A percentile compares a stretch with the other conserved stretches of the same genome.
Conservation (phyloP, 2,329 filamentous ascomycete genomes). For the Hysterium pulicare region DNA sequence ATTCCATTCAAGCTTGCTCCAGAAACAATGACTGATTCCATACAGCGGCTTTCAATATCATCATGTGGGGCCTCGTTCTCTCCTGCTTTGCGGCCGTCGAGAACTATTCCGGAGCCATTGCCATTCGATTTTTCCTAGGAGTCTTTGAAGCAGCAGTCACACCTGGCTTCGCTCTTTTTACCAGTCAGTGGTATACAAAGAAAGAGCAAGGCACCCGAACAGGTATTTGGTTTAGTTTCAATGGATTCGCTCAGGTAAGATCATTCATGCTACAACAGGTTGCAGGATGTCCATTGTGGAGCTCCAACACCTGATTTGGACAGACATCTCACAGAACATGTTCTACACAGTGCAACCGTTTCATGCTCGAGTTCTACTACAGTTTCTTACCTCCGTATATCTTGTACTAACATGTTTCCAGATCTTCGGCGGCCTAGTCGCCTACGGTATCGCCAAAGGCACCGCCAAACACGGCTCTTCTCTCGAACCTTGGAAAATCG, state of each 20-base stretch:
- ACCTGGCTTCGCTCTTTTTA: constrained; percentile 66
- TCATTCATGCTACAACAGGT: too few species aligned
- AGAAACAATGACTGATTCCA: constrained; percentile 4
- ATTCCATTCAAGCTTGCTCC: neutral
- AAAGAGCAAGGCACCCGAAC: constrained; percentile 62
- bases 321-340: too few species aligned
- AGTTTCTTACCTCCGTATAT: neutral
- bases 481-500: constrained; percentile 64
- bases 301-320: neutral
- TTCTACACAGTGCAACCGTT: too few species aligned
- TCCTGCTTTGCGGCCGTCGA: constrained; percentile 61
- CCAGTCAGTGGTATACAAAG: constrained; percentile 70
- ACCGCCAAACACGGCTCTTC: constrained; percentile 52
- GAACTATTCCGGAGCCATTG: constrained; percentile 60
- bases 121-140: constrained; percentile 65
- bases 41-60: constrained; percentile 55
- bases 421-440: constrained; percentile 60
- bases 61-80: constrained; percentile 61
- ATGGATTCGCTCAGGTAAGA: constrained; percentile 53
- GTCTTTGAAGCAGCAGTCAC: constrained; percentile 67
- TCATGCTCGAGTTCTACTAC: neutral
- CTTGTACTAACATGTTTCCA: too few species aligned
- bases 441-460: constrained; percentile 61
- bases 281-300: too few species aligned
- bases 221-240: constrained; percentile 67